Base-by-base conservation (phyloP, 768 basidiomycete genomes). In the Sistotremastrum niveocremeum region DNA sequence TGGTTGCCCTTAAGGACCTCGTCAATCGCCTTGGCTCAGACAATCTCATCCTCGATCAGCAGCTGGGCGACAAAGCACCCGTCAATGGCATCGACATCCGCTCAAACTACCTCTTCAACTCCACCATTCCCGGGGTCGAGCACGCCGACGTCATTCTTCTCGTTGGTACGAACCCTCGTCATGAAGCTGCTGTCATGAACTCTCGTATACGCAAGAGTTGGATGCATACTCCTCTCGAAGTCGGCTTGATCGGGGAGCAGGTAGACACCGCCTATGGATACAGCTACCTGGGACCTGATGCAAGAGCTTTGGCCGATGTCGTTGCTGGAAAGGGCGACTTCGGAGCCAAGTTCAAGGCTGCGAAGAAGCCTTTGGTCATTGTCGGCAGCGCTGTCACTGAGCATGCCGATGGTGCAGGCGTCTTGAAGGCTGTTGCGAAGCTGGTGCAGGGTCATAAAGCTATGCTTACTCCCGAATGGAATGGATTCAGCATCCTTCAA, bases 171-270 rank as follows among this genome's bases (percentile, higher is more conserved):
- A 95, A 98, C 66, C 94, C 94, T 7, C 74, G 95, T 12, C 93
- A 97, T 60, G 95, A 99, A 63, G 95, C 91, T 4, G 84, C 95
- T 20, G 93, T 97, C 46, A 71, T 98, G 53, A 99, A 98, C 71
- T 90, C 93, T 29, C 87, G 95, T 51, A 88, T 99, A 56, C 77
- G 95, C 55, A 93, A 90, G 71, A 83, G 79, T 55, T 99, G 89
- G 86, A 60, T 99, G 52, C 83, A 93, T 58, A 80, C 79, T 5
- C 74, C 78, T 40, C 72, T 93, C 33, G 87, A 97, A 56, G 73
- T 95, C 34, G 95, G 85, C 37, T 63, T 94, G 34, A 79, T 99
- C 48, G 95, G 95, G 31, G 84, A 94, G 62, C 76, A 84, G 32
- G 88, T 79, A 20, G 90, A 95, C 57, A 89, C 85, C 11, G 77